Evolutionary conservation across 1,284 basidiomycete genomes (phyloP), one percentile per base, ranked within the genome.

Genomic region (Mycena citricolor): DNA sequence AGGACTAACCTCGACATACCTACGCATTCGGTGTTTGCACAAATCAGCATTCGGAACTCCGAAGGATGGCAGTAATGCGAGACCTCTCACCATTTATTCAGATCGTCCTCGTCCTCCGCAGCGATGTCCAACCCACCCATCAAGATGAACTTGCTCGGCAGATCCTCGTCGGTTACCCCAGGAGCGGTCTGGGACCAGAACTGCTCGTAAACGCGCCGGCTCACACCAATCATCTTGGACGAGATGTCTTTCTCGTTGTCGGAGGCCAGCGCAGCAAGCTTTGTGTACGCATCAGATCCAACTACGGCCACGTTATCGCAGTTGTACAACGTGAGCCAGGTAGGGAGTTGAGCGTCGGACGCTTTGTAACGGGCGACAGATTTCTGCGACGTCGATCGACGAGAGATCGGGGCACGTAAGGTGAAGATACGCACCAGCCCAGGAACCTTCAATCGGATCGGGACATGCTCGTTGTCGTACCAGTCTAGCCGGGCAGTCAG

Each of bases 311-410:
- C 58, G 5, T 62, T 61, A 4, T 63, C 58, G 35, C 69, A 44
- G 55, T 74, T 69, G 55, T 71, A 74, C 11, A 63, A 44, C 1
- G 71, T 68, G 10, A 65, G 63, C 64, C 65, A 74, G 6, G 55
- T 54, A 0, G 72, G 71, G 26, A 59, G 56, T 45, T 58, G 47
- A 8, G 55, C 59, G 54, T 76, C 71, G 2, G 49, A 54, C 3
- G 66, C 63, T 39, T 61, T 60, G 59, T 66, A 68, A 11, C 71
- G 69, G 11, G 58, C 49, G 42, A 65, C 68, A 14, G 41, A 39
- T 17, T 31, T 23, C 49, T 51, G 30, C 16, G 8, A 12, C 19
- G n/a, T 28, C 5, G 12, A 19, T n/a, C 13, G 22, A 36, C 23
- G 29, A 19, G 26, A 19, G 16, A 10, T 25, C 14, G 35, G 2